Conservation (phyloP, 768 basidiomycete species). For the Nidularia sp. region DNA sequence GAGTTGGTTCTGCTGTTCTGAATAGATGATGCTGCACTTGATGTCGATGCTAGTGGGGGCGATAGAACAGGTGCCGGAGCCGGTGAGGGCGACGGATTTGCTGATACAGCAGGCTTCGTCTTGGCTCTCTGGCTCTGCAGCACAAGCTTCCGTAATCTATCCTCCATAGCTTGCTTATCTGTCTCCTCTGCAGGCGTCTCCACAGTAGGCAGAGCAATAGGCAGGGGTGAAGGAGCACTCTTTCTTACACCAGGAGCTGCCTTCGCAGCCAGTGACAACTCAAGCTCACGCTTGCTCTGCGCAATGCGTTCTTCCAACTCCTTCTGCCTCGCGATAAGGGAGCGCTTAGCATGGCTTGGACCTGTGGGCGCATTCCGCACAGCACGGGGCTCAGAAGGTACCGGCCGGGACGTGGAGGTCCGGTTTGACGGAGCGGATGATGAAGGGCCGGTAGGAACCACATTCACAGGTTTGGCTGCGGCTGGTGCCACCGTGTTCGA, state of each 20-base stretch:
- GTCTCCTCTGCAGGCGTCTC: background rate
- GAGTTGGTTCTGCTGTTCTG: constrained; percentile 1
- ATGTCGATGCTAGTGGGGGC: background rate
- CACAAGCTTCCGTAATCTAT: constrained; percentile 31
- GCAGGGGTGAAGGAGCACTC: background rate
- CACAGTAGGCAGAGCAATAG: background rate
- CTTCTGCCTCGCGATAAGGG: constrained; percentile 35
- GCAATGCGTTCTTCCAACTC: constrained; percentile 41
- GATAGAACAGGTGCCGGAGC: background rate
- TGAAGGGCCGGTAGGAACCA: constrained; percentile 1
- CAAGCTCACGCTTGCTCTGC: constrained; percentile 30
- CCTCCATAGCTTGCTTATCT: constrained; percentile 37
- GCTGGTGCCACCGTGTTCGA: background rate
- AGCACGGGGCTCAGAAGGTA: constrained; percentile 31
- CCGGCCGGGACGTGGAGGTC: constrained; percentile 7
- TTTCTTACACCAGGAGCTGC: background rate
- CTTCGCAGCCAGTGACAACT: background rate
- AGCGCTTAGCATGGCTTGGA: constrained; percentile 32
- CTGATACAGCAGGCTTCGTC: constrained; percentile 3
- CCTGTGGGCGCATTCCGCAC: constrained; percentile 32
- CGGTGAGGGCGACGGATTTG: background rate
- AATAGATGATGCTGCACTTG: constrained; percentile 1
- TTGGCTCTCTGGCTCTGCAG: constrained; percentile 32
- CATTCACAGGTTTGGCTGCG: background rate
- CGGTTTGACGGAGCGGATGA: constrained; percentile 1